phyloP scores from a whole-genome alignment of 768 basidiomycete species.

The Tephrocybe sp. region DNA sequence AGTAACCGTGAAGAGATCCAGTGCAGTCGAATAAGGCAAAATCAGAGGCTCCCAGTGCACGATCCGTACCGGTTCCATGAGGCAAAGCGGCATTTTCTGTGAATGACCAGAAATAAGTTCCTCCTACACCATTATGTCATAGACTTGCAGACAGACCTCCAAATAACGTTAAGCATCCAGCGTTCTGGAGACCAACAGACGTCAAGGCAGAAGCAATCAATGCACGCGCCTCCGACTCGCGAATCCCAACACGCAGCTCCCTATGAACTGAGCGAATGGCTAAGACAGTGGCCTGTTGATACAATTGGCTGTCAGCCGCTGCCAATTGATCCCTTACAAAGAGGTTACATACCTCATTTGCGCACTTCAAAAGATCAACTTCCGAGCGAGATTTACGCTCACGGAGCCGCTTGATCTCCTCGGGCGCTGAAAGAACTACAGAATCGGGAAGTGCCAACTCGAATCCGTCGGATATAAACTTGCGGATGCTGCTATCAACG shows the following conservation, averaged over 20 bases:
- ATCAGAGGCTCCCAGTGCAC: conserved; percentile 51
- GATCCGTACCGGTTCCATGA: conserved; percentile 77
- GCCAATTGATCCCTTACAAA: neutral
- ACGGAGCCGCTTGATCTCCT: conserved; percentile 55
- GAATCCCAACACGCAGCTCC: conserved; percentile 67
- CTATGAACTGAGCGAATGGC: conserved; percentile 66
- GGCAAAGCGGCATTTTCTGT: conserved; percentile 84
- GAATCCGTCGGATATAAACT: conserved; percentile 67
- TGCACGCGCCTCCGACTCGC: conserved; percentile 63
- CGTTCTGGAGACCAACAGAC: conserved; percentile 55
- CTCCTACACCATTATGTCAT: conserved; percentile 1
- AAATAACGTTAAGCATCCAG: conserved; percentile 69
- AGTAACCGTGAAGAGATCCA: conserved; percentile 69
- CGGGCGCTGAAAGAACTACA: conserved; percentile 47
- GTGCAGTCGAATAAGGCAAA: conserved; percentile 75
- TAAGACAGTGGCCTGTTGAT: conserved; percentile 66
- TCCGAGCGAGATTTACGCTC: conserved; percentile 76
- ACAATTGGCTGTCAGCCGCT: conserved; percentile 1
- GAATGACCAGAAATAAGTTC: neutral
- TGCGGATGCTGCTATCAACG: conserved; percentile 58
- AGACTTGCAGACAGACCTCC: conserved; percentile 51
- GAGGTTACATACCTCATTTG: conserved; percentile 68
- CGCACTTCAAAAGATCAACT: conserved; percentile 69
- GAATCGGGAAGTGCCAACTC: conserved; percentile 37
- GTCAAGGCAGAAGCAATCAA: conserved; percentile 57